Evolutionary conservation across 257 asterid genomes (phyloP).

Genomic region (Capsicum baccatum): DNA sequence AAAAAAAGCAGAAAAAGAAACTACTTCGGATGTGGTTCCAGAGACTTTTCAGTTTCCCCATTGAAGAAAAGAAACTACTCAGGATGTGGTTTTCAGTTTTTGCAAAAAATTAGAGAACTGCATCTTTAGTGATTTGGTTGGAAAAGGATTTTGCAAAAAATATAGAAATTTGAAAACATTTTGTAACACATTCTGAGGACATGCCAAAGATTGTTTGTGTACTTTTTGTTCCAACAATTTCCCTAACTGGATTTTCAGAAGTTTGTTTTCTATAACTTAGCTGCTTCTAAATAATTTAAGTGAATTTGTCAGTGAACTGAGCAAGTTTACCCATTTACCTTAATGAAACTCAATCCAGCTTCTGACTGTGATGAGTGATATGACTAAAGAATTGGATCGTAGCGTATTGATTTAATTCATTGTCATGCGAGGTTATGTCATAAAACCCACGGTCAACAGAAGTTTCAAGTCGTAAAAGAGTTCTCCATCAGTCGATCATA

Average conservation of each 20-base stretch:
- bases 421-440: not conserved
- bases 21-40: conserved; percentile 3
- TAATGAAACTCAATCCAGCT: not conserved
- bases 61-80: not conserved
- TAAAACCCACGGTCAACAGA: not conserved
- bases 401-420: not conserved
- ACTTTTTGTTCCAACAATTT: not conserved
- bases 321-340: not conserved
- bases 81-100: not conserved
- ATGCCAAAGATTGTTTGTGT: not conserved
- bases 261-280: not conserved
- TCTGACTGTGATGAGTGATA: not conserved
- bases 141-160: not conserved
- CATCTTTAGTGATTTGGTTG: not conserved
- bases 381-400: not conserved
- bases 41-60: not conserved
- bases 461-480: not conserved
- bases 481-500: not conserved
- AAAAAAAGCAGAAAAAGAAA: not conserved
- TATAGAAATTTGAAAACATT: not conserved
- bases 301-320: not conserved
- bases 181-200: not conserved
- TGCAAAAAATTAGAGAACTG: not conserved
- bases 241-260: not conserved
- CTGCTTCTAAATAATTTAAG: not conserved